A percentile compares a stretch with the other conserved stretches of the same genome.
Evolutionary conservation across 345 rosid genomes (phyloP).

Genomic region (Excoecaria cochinchinensis): DNA sequence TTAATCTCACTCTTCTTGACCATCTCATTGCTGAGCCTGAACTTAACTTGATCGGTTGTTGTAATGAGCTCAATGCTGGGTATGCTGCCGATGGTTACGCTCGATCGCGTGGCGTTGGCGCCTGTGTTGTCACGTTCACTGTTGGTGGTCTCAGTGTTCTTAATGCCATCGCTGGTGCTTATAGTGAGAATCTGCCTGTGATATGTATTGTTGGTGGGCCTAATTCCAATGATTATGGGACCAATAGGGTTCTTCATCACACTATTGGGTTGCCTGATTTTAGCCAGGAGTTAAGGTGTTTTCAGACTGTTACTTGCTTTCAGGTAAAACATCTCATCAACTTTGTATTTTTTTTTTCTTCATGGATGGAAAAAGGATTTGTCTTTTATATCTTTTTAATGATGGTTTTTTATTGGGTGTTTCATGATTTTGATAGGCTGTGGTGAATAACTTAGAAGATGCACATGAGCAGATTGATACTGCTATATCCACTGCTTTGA

Average conservation of each 20-base stretch:
- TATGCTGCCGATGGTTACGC: slow-evolving; percentile 86
- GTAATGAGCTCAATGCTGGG: slow-evolving; percentile 84
- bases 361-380: background rate
- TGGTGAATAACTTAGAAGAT: slow-evolving; percentile 75
- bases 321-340: slow-evolving; percentile 39
- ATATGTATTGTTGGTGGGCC: slow-evolving; percentile 88
- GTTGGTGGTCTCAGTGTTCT: slow-evolving; percentile 78
- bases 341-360: background rate
- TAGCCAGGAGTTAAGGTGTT: slow-evolving; percentile 68
- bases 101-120: slow-evolving; percentile 70
- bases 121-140: slow-evolving; percentile 79
- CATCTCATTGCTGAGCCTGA: slow-evolving; percentile 72
- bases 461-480: slow-evolving; percentile 76
- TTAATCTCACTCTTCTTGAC: slow-evolving; percentile 76
- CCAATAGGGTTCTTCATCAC: slow-evolving; percentile 74
- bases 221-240: slow-evolving; percentile 80
- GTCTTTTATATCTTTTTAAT: background rate
- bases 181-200: slow-evolving; percentile 74
- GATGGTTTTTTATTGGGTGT: background rate
- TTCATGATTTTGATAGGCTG: slow-evolving; percentile 41
- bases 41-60: slow-evolving; percentile 64
- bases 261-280: slow-evolving; percentile 78
- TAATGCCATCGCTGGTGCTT: slow-evolving; percentile 81
- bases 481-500: slow-evolving; percentile 69
- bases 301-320: slow-evolving; percentile 66